phyloP scores from a whole-genome alignment of 2,329 filamentous ascomycete genomes.

The Pestalotiopsis sp. region DNA sequence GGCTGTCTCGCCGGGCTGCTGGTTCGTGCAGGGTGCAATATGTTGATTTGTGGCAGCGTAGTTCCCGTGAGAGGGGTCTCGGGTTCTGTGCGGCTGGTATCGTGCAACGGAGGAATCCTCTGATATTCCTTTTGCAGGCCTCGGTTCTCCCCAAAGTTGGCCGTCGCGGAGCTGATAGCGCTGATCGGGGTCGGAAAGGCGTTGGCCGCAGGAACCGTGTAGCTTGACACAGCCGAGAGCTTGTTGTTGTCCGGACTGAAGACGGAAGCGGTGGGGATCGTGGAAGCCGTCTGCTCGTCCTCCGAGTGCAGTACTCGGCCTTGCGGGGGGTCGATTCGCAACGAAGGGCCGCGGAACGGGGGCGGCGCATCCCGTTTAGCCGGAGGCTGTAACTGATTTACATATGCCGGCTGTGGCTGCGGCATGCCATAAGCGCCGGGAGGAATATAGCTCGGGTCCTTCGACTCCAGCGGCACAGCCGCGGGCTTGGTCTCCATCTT shows the following conservation, averaged over 20 bases:
- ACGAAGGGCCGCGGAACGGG: slow-evolving; percentile 61
- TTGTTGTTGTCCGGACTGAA: slow-evolving; percentile 64
- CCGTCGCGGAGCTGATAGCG: slow-evolving; percentile 43
- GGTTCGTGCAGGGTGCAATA: slow-evolving; percentile 53
- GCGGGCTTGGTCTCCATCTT: slow-evolving; percentile 73
- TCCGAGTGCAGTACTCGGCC: slow-evolving; percentile 59
- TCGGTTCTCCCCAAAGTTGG: slow-evolving; percentile 31
- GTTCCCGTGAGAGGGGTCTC: slow-evolving; percentile 55
- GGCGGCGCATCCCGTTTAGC: slow-evolving; percentile 59
- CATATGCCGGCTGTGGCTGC: slow-evolving; percentile 37
- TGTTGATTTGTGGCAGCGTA: slow-evolving; percentile 59
- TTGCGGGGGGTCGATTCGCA: slow-evolving; percentile 66
- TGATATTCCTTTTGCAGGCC: slow-evolving; percentile 57
- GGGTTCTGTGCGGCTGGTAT: slow-evolving; percentile 57
- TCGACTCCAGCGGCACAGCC: slow-evolving; percentile 79
- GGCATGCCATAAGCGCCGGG: slow-evolving; percentile 66
- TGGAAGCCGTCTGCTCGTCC: slow-evolving; percentile 61
- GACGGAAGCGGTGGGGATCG: slow-evolving; percentile 59
- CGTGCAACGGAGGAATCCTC: slow-evolving; percentile 63
- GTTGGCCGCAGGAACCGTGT: slow-evolving; percentile 49
- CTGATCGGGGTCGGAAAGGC: slow-evolving; percentile 66
- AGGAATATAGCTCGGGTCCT: slow-evolving; percentile 68
- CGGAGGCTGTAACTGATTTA: slow-evolving; percentile 31
- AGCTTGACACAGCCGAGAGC: slow-evolving; percentile 57
- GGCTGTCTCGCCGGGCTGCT: slow-evolving; percentile 43